phyloP scores from a whole-genome alignment of 2,329 filamentous ascomycete genomes.

The Scedosporium apiospermum region DNA sequence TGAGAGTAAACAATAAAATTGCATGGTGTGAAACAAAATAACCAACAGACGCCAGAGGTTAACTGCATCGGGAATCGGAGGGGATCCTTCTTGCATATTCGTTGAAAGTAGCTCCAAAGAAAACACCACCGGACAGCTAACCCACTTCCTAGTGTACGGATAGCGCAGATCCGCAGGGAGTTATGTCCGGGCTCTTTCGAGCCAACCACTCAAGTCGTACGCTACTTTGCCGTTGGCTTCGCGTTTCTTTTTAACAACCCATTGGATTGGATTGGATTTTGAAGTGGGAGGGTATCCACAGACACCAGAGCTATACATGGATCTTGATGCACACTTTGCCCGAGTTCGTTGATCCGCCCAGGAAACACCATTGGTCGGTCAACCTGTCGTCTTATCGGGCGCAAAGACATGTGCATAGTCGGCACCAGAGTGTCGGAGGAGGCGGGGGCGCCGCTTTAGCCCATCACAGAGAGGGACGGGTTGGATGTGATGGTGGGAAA shows the following conservation, averaged over 20 bases:
- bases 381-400: background rate
- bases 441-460: background rate
- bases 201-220: background rate
- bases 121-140: too few species aligned
- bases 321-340: background rate
- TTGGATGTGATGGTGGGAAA: background rate
- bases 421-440: background rate
- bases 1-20: background rate
- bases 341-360: background rate
- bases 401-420: constrained; percentile 4
- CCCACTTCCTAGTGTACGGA: too few species aligned
- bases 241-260: background rate
- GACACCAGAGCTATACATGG: too few species aligned
- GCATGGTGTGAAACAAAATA: background rate
- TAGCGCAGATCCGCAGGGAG: background rate
- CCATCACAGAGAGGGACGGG: background rate
- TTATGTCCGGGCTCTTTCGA: background rate
- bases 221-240: background rate
- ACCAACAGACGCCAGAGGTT: background rate
- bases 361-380: background rate
- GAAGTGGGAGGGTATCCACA: too few species aligned
- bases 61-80: background rate
- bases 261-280: too few species aligned
- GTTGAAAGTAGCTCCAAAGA: too few species aligned
- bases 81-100: too few species aligned